Percentiles rank a stretch among this genome's conserved stretches.
Evolutionary conservation across 805 yeast species (phyloP).

Genomic region (Metschnikowia drakensbergensis): DNA sequence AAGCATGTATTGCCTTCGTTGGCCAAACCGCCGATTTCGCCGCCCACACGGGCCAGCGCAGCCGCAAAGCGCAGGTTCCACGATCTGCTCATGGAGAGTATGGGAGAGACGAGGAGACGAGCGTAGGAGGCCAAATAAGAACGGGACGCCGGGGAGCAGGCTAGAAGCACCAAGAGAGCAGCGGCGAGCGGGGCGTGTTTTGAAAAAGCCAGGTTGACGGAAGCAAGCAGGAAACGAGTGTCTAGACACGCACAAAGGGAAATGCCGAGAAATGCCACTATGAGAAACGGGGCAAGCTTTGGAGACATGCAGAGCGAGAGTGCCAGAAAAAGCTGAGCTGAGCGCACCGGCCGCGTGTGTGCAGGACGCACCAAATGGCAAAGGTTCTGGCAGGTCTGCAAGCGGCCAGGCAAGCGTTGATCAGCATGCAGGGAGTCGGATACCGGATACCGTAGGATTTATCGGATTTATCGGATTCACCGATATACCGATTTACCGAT

Average conservation of each 20-base stretch:
- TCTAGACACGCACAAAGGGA: not conserved
- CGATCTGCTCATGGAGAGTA: not conserved
- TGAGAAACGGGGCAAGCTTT: not conserved
- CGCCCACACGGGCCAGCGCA: slow-evolving; percentile 42
- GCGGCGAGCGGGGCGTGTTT: slow-evolving; percentile 9
- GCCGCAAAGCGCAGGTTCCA: not conserved
- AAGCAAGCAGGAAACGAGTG: not conserved
- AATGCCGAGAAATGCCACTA: not conserved
- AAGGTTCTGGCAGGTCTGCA: too few relatives aligned
- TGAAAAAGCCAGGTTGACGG: not conserved
- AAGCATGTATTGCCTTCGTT: slow-evolving; percentile 95
- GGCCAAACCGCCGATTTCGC: slow-evolving; percentile 76
- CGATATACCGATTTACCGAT: too few relatives aligned
- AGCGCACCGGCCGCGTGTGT: slow-evolving; percentile 11
- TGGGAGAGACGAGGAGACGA: not conserved
- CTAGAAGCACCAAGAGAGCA: slow-evolving; percentile 9
- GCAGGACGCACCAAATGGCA: slow-evolving; percentile 12
- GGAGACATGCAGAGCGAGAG: not conserved
- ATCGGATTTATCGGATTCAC: too few relatives aligned
- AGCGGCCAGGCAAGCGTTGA: too few relatives aligned
- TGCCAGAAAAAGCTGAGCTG: slow-evolving; percentile 3
- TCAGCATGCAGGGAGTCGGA: too few relatives aligned
- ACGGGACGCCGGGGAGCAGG: not conserved
- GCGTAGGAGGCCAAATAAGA: not conserved
- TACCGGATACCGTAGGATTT: too few relatives aligned